Percentiles rank a stretch among this genome's conserved stretches.
Conservation (phyloP, 768 basidiomycete genomes). For the Lyophyllum semitale region DNA sequence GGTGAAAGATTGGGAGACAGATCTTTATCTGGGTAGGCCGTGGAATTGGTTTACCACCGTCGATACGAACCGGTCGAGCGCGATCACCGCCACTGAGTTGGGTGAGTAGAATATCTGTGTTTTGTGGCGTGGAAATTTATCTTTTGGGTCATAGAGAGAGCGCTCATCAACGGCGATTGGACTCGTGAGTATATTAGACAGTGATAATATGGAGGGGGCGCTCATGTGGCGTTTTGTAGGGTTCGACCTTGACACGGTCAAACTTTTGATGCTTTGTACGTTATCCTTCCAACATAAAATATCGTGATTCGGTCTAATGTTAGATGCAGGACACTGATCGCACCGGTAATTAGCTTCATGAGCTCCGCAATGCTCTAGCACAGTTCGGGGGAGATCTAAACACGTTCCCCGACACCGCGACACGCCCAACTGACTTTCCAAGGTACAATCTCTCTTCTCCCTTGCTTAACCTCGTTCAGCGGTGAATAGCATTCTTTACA, state of each 20-base stretch:
- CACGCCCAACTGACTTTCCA: neutral
- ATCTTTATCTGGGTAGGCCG: slow-evolving; percentile 41
- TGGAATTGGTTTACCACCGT: slow-evolving; percentile 76
- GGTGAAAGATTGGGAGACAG: neutral
- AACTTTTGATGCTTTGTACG: slow-evolving; percentile 83
- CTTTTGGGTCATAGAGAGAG: slow-evolving; percentile 36
- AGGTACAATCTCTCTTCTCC: slow-evolving; percentile 71
- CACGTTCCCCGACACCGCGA: too few species aligned
- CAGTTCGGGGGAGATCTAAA: slow-evolving; percentile 63
- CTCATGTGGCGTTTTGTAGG: slow-evolving; percentile 40
- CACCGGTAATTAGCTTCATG: slow-evolving; percentile 76
- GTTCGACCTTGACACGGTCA: slow-evolving; percentile 86
- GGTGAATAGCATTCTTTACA: slow-evolving; percentile 41
- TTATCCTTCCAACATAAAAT: neutral
- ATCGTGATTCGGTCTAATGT: neutral
- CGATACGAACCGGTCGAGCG: slow-evolving; percentile 68
- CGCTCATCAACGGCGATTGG: slow-evolving; percentile 69
- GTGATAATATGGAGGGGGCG: neutral
- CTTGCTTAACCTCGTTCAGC: slow-evolving; percentile 63
- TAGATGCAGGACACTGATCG: slow-evolving; percentile 61
- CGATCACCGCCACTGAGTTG: slow-evolving; percentile 65
- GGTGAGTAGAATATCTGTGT: slow-evolving; percentile 43
- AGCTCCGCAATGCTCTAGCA: slow-evolving; percentile 66
- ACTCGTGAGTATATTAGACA: slow-evolving; percentile 51
- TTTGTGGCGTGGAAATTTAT: neutral